A percentile compares a stretch with the other conserved stretches of the same genome.
Evolutionary conservation across 331 rosid genomes (phyloP).

Genomic region (Phaseolus coccineus): DNA sequence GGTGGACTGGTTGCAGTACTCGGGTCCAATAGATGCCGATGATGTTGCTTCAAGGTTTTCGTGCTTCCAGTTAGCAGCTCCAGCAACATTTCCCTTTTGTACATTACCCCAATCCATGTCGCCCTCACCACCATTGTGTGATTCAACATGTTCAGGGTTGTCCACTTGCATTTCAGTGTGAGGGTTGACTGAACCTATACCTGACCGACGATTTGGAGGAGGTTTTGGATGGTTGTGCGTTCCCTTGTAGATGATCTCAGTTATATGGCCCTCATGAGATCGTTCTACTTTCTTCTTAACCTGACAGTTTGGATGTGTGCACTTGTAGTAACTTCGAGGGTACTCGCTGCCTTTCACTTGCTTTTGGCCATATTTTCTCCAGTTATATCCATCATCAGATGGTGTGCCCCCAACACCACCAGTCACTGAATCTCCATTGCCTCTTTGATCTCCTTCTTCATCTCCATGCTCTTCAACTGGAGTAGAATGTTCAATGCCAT

Average conservation of each 20-base stretch:
- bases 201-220: conserved; percentile 80
- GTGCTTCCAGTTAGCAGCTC: conserved; percentile 72
- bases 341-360: conserved; percentile 98
- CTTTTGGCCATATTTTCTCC: conserved; percentile 98
- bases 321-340: conserved; percentile 95
- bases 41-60: conserved; percentile 87
- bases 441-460: conserved; percentile 79
- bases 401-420: conserved; percentile 70
- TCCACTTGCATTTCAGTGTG: conserved; percentile 74
- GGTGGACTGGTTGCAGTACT: conserved; percentile 66
- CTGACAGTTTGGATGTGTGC: conserved; percentile 84
- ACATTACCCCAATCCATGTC: conserved; percentile 64
- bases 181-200: conserved; percentile 63
- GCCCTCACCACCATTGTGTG: conserved; percentile 64
- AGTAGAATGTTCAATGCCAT: conserved; percentile 60
- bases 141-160: conserved; percentile 65
- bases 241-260: conserved; percentile 96
- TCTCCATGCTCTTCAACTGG: conserved; percentile 74
- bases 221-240: conserved; percentile 86
- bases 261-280: conserved; percentile 91
- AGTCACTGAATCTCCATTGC: conserved; percentile 65
- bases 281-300: conserved; percentile 96
- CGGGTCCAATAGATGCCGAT: conserved; percentile 69
- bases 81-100: conserved; percentile 60
- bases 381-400: conserved; percentile 90